A percentile compares a stretch with the other conserved stretches of the same genome.
Evolutionary conservation across 2,329 filamentous ascomycete species (phyloP).

Genomic region (Talaromyces piceae): DNA sequence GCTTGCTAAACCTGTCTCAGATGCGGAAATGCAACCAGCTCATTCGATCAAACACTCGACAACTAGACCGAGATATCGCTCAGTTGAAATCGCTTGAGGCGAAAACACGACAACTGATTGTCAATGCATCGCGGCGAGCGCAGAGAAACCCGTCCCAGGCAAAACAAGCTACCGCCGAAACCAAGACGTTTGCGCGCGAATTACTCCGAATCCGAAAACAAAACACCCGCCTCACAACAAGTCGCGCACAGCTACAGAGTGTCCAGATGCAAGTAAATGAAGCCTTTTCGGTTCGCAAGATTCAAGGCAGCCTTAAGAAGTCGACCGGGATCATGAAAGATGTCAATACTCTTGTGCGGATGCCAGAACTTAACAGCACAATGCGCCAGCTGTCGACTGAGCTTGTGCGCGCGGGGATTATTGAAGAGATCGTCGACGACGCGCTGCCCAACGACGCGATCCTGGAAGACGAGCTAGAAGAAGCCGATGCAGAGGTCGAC

Average conservation of each 20-base stretch:
- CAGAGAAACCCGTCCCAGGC: constrained; percentile 72
- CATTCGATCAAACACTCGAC: constrained; percentile 82
- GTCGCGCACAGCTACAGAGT: constrained; percentile 83
- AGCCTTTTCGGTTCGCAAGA: constrained; percentile 90
- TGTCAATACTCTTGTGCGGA: constrained; percentile 73
- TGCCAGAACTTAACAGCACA: constrained; percentile 80
- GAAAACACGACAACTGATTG: constrained; percentile 79
- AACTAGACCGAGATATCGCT: constrained; percentile 86
- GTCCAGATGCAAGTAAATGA: constrained; percentile 98
- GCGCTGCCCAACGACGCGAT: constrained; percentile 66
- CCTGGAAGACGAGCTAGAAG: constrained; percentile 63
- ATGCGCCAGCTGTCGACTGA: constrained; percentile 85
- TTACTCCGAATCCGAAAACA: constrained; percentile 76
- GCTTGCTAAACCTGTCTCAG: constrained; percentile 40
- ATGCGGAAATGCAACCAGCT: constrained; percentile 91
- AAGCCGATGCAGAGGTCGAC: constrained; percentile 80
- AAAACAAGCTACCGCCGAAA: constrained; percentile 72
- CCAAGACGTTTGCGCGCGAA: constrained; percentile 81
- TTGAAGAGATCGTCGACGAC: constrained; percentile 95
- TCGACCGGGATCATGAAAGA: constrained; percentile 95
- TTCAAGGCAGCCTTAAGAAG: constrained; percentile 81
- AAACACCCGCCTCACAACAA: constrained; percentile 65
- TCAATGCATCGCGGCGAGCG: constrained; percentile 72
- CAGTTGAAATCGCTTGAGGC: constrained; percentile 69
- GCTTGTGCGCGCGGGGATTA: constrained; percentile 89